A percentile compares a stretch with the other conserved stretches of the same genome.
Conservation (phyloP, 2,329 filamentous ascomycete genomes). For the Leptographium galeiforme region DNA sequence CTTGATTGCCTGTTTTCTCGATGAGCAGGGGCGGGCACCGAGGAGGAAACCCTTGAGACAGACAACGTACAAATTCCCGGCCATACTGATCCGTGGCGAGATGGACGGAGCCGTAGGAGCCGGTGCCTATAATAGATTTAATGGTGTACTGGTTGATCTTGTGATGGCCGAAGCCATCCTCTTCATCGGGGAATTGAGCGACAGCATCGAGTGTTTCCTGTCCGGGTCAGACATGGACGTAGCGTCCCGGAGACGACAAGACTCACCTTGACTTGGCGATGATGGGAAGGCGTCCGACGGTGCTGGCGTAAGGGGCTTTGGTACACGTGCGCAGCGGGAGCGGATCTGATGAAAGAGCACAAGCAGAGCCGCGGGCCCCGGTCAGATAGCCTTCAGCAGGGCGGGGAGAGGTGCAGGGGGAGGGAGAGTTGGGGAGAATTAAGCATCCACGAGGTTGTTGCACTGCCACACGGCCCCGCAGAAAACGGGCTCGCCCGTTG, state of each 20-base stretch:
- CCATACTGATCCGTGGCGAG: conserved; percentile 82
- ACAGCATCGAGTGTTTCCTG: conserved; percentile 86
- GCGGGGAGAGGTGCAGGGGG: neutral
- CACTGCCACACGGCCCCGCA: conserved; percentile 13
- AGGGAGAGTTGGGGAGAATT: too few species aligned
- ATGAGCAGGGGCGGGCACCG: conserved; percentile 10
- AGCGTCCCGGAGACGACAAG: neutral
- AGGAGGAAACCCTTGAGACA: neutral
- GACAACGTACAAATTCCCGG: conserved; percentile 66
- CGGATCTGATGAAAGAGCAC: conserved; percentile 23
- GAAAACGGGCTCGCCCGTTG: conserved; percentile 9
- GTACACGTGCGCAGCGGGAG: conserved; percentile 27
- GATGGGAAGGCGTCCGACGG: conserved; percentile 41
- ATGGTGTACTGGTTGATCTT: conserved; percentile 93
- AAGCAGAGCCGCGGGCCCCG: neutral
- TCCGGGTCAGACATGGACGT: neutral
- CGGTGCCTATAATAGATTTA: conserved; percentile 88
- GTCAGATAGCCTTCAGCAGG: neutral
- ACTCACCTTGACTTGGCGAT: conserved; percentile 43
- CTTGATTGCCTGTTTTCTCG: conserved; percentile 62
- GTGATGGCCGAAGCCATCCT: conserved; percentile 69
- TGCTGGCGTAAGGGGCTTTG: conserved; percentile 45
- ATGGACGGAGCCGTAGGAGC: conserved; percentile 90
- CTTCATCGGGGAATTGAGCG: conserved; percentile 72
- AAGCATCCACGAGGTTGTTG: conserved; percentile 1